A percentile compares a stretch with the other conserved stretches of the same genome.
These are phyloP conservation scores for Echeveria elegans DNA, from an alignment of 164 flowering plant species.

Conservation along the genomic window DNA sequence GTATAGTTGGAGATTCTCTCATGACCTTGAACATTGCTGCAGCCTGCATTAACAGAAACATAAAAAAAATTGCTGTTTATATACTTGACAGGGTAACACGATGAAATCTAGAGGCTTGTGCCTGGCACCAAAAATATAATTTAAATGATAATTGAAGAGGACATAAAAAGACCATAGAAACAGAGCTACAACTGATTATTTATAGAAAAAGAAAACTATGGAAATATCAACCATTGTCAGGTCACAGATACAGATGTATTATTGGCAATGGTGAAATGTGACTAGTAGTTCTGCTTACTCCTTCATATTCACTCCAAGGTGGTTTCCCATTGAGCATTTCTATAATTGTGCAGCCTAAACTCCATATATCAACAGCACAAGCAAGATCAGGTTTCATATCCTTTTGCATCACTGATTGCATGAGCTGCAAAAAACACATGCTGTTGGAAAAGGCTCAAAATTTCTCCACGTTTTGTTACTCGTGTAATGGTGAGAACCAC, in stretches of 20 bases:
- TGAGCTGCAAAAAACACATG: slow-evolving; percentile 29
- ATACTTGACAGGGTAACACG: too few relatives aligned
- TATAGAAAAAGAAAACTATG: too few relatives aligned
- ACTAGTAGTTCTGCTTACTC: slow-evolving; percentile 33
- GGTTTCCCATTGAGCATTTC: slow-evolving; percentile 86
- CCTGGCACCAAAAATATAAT: too few relatives aligned
- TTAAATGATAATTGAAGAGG: too few relatives aligned
- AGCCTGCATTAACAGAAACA: slow-evolving; percentile 15
- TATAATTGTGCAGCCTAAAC: slow-evolving; percentile 84
- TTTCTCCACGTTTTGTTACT: neutral
- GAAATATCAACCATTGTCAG: too few relatives aligned
- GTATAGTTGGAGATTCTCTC: slow-evolving; percentile 23
- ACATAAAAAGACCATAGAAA: too few relatives aligned
- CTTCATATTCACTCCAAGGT: slow-evolving; percentile 77
- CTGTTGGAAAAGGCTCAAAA: neutral
- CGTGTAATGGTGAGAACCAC: neutral
- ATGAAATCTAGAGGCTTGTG: too few relatives aligned
- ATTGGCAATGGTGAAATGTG: neutral
- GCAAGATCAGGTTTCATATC: slow-evolving; percentile 48
- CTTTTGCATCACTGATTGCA: slow-evolving; percentile 50
- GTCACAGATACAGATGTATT: too few relatives aligned
- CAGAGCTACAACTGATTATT: too few relatives aligned
- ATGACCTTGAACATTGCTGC: slow-evolving; percentile 34
- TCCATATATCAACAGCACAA: slow-evolving; percentile 85
- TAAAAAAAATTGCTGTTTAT: too few relatives aligned